Evolutionary conservation across 768 basidiomycete species (phyloP).

Genomic region (Calocera cornea): DNA sequence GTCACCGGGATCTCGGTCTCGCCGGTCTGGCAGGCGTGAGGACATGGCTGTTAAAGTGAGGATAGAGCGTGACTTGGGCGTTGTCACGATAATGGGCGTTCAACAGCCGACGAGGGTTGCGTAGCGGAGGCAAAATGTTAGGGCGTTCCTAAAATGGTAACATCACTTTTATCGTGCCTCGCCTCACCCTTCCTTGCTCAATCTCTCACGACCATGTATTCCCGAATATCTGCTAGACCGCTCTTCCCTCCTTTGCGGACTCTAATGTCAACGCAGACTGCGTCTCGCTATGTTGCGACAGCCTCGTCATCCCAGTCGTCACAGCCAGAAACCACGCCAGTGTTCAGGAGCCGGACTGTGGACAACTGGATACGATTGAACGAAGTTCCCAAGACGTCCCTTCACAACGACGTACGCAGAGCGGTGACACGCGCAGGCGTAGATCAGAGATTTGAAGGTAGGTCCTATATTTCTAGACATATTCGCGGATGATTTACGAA

Average conservation of each 20-base stretch:
- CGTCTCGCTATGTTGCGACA: not conserved
- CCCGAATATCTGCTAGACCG: not conserved
- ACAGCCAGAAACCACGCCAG: no score
- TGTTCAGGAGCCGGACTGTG: no score
- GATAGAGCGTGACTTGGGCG: not conserved
- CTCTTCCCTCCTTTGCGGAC: not conserved
- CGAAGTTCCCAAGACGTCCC: slow-evolving; percentile 36
- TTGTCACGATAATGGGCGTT: not conserved
- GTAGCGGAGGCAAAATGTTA: not conserved
- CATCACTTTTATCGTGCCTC: not conserved
- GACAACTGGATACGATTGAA: not conserved
- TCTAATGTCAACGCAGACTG: not conserved
- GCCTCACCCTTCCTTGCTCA: not conserved
- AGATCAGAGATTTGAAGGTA: slow-evolving; percentile 20
- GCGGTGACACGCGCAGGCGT: slow-evolving; percentile 26
- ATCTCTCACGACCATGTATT: not conserved
- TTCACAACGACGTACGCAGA: slow-evolving; percentile 40
- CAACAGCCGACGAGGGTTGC: not conserved
- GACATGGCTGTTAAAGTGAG: slow-evolving; percentile 32
- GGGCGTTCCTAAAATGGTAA: not conserved
- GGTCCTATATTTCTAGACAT: slow-evolving; percentile 4
- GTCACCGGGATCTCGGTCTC: not conserved
- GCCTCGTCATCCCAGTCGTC: not conserved
- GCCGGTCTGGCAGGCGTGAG: slow-evolving; percentile 32
- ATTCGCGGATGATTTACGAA: not conserved